Conservation (phyloP, 768 basidiomycete genomes). For the Flagelloscypha sp. region DNA sequence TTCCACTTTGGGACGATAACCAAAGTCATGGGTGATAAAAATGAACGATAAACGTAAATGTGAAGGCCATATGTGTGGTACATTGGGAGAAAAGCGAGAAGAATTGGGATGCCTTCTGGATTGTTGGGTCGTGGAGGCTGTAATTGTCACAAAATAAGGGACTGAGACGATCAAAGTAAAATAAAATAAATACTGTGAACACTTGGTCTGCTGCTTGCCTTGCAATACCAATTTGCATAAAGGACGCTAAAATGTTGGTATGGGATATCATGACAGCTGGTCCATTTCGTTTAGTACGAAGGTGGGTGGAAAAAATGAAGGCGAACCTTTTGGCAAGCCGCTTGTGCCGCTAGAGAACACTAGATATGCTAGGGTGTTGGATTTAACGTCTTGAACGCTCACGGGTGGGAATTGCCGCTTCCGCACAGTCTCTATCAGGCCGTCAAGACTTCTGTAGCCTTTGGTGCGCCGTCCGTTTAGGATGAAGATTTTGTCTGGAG, state of each 20-base stretch:
- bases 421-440: constrained; percentile 34
- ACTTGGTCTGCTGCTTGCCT: constrained; percentile 24
- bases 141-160: neutral
- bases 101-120: constrained; percentile 38
- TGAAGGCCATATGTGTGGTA: constrained; percentile 65
- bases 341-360: constrained; percentile 75
- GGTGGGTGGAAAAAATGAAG: constrained; percentile 1
- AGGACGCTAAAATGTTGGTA: constrained; percentile 45
- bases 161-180: neutral
- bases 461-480: constrained; percentile 23
- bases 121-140: constrained; percentile 32
- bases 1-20: constrained; percentile 60
- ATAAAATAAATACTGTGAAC: constrained; percentile 22
- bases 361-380: constrained; percentile 57
- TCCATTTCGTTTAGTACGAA: neutral
- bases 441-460: constrained; percentile 35
- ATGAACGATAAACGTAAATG: constrained; percentile 37
- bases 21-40: constrained; percentile 36
- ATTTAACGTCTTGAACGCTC: constrained; percentile 34
- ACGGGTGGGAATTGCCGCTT: constrained; percentile 29
- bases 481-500: constrained; percentile 21
- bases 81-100: constrained; percentile 55
- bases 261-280: constrained; percentile 70
- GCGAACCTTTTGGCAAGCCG: constrained; percentile 62
- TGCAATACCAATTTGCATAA: constrained; percentile 29